Conservation (phyloP, 306 rosid species). For the Quillaja saponaria region DNA sequence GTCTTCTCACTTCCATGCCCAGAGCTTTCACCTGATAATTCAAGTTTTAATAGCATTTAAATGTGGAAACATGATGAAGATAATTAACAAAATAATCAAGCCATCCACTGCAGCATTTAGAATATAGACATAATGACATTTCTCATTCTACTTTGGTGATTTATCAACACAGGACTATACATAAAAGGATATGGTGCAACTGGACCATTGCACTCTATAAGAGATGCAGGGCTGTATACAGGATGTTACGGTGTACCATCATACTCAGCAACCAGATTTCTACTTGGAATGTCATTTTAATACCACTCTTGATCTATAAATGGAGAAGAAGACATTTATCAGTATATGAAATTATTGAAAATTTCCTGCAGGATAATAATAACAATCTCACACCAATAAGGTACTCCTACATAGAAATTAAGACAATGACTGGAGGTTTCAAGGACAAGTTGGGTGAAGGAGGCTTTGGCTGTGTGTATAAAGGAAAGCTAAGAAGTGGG, state of each 20-base stretch:
- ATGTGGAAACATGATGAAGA: too few relatives aligned
- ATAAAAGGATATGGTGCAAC: too few relatives aligned
- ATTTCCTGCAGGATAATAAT: too few relatives aligned
- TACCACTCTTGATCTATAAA: slow-evolving; percentile 13
- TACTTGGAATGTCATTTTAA: neutral
- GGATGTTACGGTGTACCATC: neutral
- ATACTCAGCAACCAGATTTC: neutral
- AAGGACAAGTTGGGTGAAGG: slow-evolving; percentile 29
- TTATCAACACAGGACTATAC: too few relatives aligned
- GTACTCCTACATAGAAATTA: slow-evolving; percentile 27
- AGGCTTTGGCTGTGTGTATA: slow-evolving; percentile 23
- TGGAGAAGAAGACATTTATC: slow-evolving; percentile 38
- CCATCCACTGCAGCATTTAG: too few relatives aligned
- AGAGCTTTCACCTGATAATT: too few relatives aligned
- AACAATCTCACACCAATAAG: slow-evolving; percentile 21
- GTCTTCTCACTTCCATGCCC: too few relatives aligned
- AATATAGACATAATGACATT: too few relatives aligned
- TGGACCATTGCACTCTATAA: neutral
- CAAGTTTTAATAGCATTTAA: too few relatives aligned
- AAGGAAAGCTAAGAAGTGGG: slow-evolving; percentile 21
- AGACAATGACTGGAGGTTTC: slow-evolving; percentile 18
- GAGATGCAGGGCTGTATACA: neutral
- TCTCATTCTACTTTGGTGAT: too few relatives aligned
- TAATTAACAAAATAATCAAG: too few relatives aligned
- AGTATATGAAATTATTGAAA: too few relatives aligned